These are phyloP conservation scores for Claviceps africana DNA, from an alignment of 2,329 filamentous ascomycete species.

Conservation along the genomic window DNA sequence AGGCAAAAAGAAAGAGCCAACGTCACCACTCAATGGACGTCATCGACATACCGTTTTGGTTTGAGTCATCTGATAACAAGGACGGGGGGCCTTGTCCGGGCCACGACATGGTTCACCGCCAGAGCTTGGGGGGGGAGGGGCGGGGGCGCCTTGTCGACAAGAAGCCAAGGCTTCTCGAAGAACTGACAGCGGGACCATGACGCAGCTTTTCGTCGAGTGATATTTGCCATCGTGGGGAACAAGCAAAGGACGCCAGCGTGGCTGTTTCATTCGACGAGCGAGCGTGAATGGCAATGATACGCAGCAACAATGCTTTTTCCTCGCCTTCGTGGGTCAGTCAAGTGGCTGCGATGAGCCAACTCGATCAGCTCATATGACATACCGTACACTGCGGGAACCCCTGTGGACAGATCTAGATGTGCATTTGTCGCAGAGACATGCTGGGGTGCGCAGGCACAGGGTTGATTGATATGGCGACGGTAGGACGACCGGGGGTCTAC, in stretches of 20 bases:
- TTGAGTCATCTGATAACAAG: background rate
- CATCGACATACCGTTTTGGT: background rate
- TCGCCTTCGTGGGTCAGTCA: background rate
- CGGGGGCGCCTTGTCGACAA: background rate
- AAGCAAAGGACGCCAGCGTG: background rate
- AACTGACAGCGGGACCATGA: background rate
- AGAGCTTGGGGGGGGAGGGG: background rate
- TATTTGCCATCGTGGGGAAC: background rate
- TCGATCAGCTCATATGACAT: too few relatives aligned
- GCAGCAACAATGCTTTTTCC: background rate
- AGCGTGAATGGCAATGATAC: background rate
- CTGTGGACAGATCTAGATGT: too few relatives aligned
- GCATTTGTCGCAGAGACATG: too few relatives aligned
- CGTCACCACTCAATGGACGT: background rate
- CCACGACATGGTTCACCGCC: conserved; percentile 3
- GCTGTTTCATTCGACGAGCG: background rate
- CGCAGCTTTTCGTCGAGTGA: background rate
- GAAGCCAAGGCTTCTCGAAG: background rate
- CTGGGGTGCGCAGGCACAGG: too few relatives aligned
- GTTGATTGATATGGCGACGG: too few relatives aligned
- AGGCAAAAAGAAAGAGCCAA: background rate
- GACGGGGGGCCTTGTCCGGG: background rate
- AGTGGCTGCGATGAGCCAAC: background rate
- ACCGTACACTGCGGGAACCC: too few relatives aligned
- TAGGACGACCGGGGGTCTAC: too few relatives aligned